Conservation (phyloP, 2,329 filamentous ascomycete genomes). For the Eutypella sp. region DNA sequence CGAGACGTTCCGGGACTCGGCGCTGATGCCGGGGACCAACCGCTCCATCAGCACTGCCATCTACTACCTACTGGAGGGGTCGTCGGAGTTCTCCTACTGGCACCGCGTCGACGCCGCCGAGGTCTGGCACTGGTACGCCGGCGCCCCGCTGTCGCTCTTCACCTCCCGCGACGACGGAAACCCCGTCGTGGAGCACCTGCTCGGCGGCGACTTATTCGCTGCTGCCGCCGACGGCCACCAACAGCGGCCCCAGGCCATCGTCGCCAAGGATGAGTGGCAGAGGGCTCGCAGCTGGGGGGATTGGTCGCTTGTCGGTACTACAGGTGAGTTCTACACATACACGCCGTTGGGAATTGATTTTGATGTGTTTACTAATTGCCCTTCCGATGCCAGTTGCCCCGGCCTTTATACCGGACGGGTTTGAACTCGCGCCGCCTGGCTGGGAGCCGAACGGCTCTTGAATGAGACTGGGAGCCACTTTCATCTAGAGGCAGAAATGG, state of each 20-base stretch:
- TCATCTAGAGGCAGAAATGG: neutral
- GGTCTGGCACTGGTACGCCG: slow-evolving; percentile 51
- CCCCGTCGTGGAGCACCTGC: slow-evolving; percentile 27
- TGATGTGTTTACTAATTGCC: too few relatives aligned
- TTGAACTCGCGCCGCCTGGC: slow-evolving; percentile 18
- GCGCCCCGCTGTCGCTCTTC: slow-evolving; percentile 42
- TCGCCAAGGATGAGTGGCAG: slow-evolving; percentile 41
- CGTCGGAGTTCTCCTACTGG: slow-evolving; percentile 39
- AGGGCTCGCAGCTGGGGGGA: slow-evolving; percentile 37
- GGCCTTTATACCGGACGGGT: slow-evolving; percentile 20
- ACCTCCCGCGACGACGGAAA: slow-evolving; percentile 39
- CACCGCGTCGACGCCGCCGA: slow-evolving; percentile 47
- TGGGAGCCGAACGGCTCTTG: slow-evolving; percentile 17
- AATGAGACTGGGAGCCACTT: neutral
- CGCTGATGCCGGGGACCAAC: slow-evolving; percentile 14
- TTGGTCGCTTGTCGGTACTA: slow-evolving; percentile 44
- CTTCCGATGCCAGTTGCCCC: slow-evolving; percentile 18
- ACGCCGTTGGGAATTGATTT: too few relatives aligned
- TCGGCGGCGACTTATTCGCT: slow-evolving; percentile 39
- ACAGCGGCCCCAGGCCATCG: slow-evolving; percentile 38
- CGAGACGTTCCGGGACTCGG: slow-evolving; percentile 41
- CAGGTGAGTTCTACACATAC: too few relatives aligned
- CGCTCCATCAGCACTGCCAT: slow-evolving; percentile 46
- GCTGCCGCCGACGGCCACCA: slow-evolving; percentile 2
- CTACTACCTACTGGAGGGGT: slow-evolving; percentile 43